Conservation (phyloP, 2,329 filamentous ascomycete genomes). For the Botrytis pseudocinerea region DNA sequence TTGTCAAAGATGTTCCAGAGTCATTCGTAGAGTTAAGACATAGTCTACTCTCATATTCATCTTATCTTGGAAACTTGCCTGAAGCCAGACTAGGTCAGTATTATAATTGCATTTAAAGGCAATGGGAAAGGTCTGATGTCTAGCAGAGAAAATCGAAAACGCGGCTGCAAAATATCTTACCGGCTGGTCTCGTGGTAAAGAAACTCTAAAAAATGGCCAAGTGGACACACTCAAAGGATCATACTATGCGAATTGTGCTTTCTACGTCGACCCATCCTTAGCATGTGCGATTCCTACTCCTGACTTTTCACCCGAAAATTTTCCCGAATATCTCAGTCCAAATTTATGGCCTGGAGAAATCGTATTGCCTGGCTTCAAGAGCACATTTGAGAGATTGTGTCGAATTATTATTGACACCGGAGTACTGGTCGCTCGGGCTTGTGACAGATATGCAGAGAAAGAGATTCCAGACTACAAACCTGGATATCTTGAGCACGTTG, state of each 20-base stretch:
- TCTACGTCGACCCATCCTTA: conserved; percentile 65
- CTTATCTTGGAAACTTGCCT: conserved; percentile 82
- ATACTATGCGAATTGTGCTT: conserved; percentile 82
- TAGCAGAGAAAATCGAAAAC: conserved; percentile 57
- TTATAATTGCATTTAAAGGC: neutral
- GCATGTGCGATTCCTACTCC: conserved; percentile 62
- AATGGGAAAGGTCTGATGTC: conserved; percentile 25
- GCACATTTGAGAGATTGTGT: conserved; percentile 74
- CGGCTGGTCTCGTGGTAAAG: conserved; percentile 80
- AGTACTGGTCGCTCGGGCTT: conserved; percentile 83
- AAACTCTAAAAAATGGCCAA: conserved; percentile 74
- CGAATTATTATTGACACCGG: conserved; percentile 85
- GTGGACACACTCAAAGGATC: conserved; percentile 81
- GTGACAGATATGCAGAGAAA: conserved; percentile 78
- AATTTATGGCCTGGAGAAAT: conserved; percentile 81
- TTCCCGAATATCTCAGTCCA: conserved; percentile 84
- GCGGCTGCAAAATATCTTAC: conserved; percentile 63
- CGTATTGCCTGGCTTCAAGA: conserved; percentile 73
- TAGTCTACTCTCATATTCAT: conserved; percentile 79
- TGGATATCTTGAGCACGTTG: conserved; percentile 84
- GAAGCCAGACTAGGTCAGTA: conserved; percentile 66
- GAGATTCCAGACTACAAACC: conserved; percentile 75
- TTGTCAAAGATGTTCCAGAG: conserved; percentile 82
- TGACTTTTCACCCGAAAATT: conserved; percentile 59
- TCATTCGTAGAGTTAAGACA: conserved; percentile 72